These are phyloP conservation scores for Sporormia fimetaria DNA, from an alignment of 495 filamentous ascomycete species.

Conservation along the genomic window DNA sequence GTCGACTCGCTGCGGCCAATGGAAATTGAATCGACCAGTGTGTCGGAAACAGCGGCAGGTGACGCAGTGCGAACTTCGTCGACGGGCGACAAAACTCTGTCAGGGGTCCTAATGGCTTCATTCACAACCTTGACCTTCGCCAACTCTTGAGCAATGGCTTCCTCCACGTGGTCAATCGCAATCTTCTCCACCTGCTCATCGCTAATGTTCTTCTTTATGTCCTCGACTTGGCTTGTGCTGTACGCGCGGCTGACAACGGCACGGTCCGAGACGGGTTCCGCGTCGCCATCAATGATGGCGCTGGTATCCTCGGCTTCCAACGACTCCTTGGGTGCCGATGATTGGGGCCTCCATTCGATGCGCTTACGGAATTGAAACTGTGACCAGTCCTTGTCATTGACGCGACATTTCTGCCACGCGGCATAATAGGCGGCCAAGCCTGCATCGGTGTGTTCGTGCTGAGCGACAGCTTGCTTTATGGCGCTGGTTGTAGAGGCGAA, in stretches of 20 bases:
- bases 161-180: slow-evolving; percentile 48
- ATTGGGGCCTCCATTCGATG: slow-evolving; percentile 68
- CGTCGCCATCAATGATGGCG: slow-evolving; percentile 36
- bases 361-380: slow-evolving; percentile 78
- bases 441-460: slow-evolving; percentile 20
- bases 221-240: slow-evolving; percentile 41
- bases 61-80: slow-evolving; percentile 21
- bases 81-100: slow-evolving; percentile 32
- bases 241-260: slow-evolving; percentile 36
- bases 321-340: slow-evolving; percentile 41
- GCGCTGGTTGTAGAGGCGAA: slow-evolving; percentile 42
- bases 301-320: slow-evolving; percentile 40
- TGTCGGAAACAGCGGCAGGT: slow-evolving; percentile 18
- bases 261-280: slow-evolving; percentile 39
- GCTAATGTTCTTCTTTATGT: slow-evolving; percentile 47
- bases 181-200: slow-evolving; percentile 42
- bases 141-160: slow-evolving; percentile 53
- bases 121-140: slow-evolving; percentile 29
- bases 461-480: slow-evolving; percentile 31
- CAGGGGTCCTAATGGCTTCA: slow-evolving; percentile 25
- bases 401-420: slow-evolving; percentile 65
- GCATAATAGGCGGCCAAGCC: slow-evolving; percentile 76
- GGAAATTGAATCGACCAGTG: slow-evolving; percentile 12
- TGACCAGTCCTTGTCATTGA: slow-evolving; percentile 70
- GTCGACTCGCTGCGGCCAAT: slow-evolving; percentile 23